Conservation (phyloP, 176 grass and related monocot genomes). For the Aegilops sharonensis region DNA sequence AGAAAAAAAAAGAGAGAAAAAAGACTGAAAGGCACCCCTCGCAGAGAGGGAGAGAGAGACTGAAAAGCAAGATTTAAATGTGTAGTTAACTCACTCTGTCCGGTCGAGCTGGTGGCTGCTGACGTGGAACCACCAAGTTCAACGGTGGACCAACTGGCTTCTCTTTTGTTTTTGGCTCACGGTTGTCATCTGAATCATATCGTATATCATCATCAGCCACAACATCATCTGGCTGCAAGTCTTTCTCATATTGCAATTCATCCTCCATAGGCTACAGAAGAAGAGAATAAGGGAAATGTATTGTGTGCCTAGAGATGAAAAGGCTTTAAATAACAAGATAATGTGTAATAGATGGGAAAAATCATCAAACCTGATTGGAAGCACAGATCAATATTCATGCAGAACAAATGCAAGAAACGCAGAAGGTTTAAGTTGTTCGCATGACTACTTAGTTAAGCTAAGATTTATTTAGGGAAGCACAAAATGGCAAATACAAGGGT, state of each 20-base stretch:
- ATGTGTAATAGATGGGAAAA: not conserved
- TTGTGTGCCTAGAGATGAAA: not conserved
- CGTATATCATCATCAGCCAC: conserved; percentile 65
- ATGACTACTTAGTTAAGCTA: conserved; percentile 3
- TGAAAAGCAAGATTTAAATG: conserved; percentile 3
- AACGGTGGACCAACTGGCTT: conserved; percentile 90
- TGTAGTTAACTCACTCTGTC: conserved; percentile 57
- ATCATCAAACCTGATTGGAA: conserved; percentile 18
- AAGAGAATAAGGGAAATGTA: not conserved
- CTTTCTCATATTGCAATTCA: conserved; percentile 68
- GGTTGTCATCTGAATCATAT: conserved; percentile 78
- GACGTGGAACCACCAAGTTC: conserved; percentile 65
- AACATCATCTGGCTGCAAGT: conserved; percentile 65
- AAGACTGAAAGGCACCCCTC: no score
- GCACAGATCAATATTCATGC: not conserved
- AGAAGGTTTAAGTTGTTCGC: not conserved
- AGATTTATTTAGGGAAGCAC: conserved; percentile 3
- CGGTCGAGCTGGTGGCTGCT: conserved; percentile 58
- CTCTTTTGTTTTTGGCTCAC: conserved; percentile 70
- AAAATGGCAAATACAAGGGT: not conserved
- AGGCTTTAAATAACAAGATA: conserved; percentile 15
- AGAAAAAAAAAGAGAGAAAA: not conserved
- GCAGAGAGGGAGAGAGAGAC: not conserved
- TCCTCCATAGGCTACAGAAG: conserved; percentile 64
- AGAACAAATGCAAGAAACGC: conserved; percentile 19